Conservation (phyloP, 352 stramenopile species). For the Aphanomyces cochlioides region DNA sequence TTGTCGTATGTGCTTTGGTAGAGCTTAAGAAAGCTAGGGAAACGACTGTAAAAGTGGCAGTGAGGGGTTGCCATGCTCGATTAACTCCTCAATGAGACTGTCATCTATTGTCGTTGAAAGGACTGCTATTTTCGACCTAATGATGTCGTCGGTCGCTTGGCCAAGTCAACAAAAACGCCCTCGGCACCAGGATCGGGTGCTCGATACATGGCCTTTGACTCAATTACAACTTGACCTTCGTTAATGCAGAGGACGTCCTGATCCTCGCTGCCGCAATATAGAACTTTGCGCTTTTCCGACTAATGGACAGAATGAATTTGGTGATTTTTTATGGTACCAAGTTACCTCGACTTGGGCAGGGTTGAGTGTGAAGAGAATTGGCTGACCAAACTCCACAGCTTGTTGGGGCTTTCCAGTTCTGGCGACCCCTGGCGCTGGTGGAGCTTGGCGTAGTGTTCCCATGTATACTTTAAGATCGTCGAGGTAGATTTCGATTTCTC, state of each 20-base stretch:
- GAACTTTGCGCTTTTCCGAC: slow-evolving; percentile 53
- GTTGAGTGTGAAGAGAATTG: slow-evolving; percentile 71
- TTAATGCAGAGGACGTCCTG: slow-evolving; percentile 89
- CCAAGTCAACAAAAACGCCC: slow-evolving; percentile 69
- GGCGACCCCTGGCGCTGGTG: slow-evolving; percentile 31
- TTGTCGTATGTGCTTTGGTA: too few relatives aligned
- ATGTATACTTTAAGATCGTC: slow-evolving; percentile 83
- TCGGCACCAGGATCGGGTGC: slow-evolving; percentile 69
- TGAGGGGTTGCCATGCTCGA: too few relatives aligned
- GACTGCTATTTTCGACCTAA: slow-evolving; percentile 39
- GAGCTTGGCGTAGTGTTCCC: slow-evolving; percentile 53
- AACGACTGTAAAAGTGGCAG: too few relatives aligned
- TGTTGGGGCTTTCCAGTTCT: slow-evolving; percentile 44
- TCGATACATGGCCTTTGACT: slow-evolving; percentile 75
- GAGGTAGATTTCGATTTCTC: slow-evolving; percentile 80
- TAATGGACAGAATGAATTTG: slow-evolving; percentile 15
- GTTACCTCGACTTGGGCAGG: slow-evolving; percentile 54
- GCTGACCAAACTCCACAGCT: slow-evolving; percentile 66
- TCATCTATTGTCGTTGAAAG: too few relatives aligned
- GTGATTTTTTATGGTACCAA: background rate
- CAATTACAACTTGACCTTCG: slow-evolving; percentile 81
- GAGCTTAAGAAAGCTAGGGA: too few relatives aligned
- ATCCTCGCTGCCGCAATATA: slow-evolving; percentile 70
- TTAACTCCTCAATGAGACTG: too few relatives aligned
- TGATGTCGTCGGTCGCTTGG: slow-evolving; percentile 57